Conservation (phyloP, 345 rosid genomes). For the Pugionium dolabratum region DNA sequence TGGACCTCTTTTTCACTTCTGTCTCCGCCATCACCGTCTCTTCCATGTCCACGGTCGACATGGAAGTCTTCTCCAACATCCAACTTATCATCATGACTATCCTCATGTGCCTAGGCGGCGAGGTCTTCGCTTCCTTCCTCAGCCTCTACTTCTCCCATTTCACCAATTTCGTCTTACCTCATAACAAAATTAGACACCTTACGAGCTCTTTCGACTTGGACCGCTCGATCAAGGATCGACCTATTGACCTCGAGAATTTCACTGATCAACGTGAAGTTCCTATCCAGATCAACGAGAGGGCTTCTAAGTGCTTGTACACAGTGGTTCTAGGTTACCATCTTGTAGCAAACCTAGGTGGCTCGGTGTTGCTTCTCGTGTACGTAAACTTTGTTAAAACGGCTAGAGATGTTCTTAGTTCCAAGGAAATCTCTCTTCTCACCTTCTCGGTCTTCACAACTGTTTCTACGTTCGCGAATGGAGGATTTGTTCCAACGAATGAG, state of each 20-base stretch:
- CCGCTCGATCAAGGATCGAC: background rate
- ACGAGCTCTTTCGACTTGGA: slow-evolving; percentile 5
- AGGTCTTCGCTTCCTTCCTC: slow-evolving; percentile 60
- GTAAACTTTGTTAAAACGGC: slow-evolving; percentile 44
- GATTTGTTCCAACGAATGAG: slow-evolving; percentile 73
- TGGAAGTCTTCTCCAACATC: slow-evolving; percentile 74
- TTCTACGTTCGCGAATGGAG: slow-evolving; percentile 61
- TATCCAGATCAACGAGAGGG: slow-evolving; percentile 15
- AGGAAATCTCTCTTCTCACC: slow-evolving; percentile 41
- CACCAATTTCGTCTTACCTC: slow-evolving; percentile 23
- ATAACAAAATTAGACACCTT: slow-evolving; percentile 21
- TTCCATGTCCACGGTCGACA: slow-evolving; percentile 75
- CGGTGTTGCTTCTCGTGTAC: slow-evolving; percentile 42
- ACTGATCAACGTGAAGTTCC: background rate
- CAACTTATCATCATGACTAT: slow-evolving; percentile 59
- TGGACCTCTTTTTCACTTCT: slow-evolving; percentile 73
- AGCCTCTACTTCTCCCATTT: slow-evolving; percentile 28
- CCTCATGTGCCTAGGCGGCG: slow-evolving; percentile 65
- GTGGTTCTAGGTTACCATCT: slow-evolving; percentile 53
- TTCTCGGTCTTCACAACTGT: slow-evolving; percentile 58
- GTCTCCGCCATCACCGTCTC: slow-evolving; percentile 66
- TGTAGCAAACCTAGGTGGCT: slow-evolving; percentile 44
- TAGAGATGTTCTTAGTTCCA: slow-evolving; percentile 43
- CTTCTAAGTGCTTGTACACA: slow-evolving; percentile 41
- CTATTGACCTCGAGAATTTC: slow-evolving; percentile 11